Conservation (phyloP, 1,284 basidiomycete species). For the Puccinia horiana region DNA sequence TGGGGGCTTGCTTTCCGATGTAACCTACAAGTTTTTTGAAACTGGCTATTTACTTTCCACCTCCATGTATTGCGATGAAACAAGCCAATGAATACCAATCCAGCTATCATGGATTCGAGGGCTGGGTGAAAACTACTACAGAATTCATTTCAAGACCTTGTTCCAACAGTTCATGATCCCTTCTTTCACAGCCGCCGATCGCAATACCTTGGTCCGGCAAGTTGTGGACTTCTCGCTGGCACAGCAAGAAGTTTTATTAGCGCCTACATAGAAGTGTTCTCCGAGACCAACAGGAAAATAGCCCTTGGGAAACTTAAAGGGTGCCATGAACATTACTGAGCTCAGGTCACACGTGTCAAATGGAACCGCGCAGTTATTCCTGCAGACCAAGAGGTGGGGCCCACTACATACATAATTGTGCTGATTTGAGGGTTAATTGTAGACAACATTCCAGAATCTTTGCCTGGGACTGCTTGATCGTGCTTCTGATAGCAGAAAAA, state of each 20-base stretch:
- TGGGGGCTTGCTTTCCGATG: constrained; percentile 11
- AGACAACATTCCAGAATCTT: not conserved
- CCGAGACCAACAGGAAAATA: not conserved
- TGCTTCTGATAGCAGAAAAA: not conserved
- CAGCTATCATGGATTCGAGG: not conserved
- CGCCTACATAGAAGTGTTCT: constrained; percentile 8
- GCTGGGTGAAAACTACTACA: not conserved
- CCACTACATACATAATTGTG: no score
- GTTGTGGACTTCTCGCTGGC: constrained; percentile 10
- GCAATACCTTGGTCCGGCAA: not conserved
- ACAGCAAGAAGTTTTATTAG: not conserved
- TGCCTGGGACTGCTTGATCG: not conserved
- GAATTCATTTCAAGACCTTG: not conserved
- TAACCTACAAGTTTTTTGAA: no score
- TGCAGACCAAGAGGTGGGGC: not conserved
- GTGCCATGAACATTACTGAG: not conserved
- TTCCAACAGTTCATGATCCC: not conserved
- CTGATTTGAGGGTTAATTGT: no score
- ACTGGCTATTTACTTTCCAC: not conserved
- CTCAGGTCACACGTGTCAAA: constrained; percentile 7
- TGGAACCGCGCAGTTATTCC: not conserved
- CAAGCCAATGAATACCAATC: not conserved
- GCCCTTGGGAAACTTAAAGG: not conserved
- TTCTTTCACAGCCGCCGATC: not conserved
- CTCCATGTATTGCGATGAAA: not conserved